Percentiles rank a stretch among this genome's conserved stretches.
phyloP scores from a whole-genome alignment of 2,329 filamentous ascomycete genomes.

The Plectosphaerella cucumerina region DNA sequence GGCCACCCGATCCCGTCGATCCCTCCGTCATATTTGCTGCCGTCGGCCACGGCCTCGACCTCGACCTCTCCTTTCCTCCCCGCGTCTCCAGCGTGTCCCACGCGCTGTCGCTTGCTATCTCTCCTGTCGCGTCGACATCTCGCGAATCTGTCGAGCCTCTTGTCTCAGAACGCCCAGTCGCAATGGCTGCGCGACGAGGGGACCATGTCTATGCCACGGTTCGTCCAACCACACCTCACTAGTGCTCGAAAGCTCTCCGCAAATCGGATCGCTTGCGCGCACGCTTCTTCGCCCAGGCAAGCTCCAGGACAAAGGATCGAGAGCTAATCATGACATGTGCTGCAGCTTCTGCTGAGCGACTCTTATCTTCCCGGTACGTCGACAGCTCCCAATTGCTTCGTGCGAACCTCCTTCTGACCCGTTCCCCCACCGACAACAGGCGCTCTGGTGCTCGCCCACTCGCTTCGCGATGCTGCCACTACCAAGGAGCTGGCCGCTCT shows the following conservation, averaged over 20 bases:
- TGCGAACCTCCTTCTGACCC: constrained; percentile 3
- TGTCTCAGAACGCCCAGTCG: constrained; percentile 13
- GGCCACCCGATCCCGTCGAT: too few species aligned
- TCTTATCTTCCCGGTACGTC: constrained; percentile 81
- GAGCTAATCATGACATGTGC: constrained; percentile 13
- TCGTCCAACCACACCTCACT: constrained; percentile 23
- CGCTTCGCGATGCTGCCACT: constrained; percentile 84
- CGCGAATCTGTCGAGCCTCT: neutral
- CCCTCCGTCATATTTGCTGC: too few species aligned
- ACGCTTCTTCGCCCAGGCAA: neutral
- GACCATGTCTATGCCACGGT: constrained; percentile 56
- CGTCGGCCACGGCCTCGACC: constrained; percentile 8
- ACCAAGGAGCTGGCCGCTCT: constrained; percentile 81
- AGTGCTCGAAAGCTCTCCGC: constrained; percentile 3
- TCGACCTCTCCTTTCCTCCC: constrained; percentile 7
- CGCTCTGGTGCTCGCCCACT: constrained; percentile 90
- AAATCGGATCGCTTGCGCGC: neutral
- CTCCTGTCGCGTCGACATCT: constrained; percentile 7
- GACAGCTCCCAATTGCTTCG: constrained; percentile 10
- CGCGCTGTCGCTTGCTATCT: neutral
- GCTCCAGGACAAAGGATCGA: constrained; percentile 6
- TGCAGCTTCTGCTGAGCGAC: constrained; percentile 86
- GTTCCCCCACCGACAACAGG: constrained; percentile 52
- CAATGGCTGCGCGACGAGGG: constrained; percentile 33
- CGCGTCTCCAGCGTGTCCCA: constrained; percentile 2